Evolutionary conservation across 2,329 filamentous ascomycete species (phyloP).

Genomic region (Dryadomyces sulphureus): DNA sequence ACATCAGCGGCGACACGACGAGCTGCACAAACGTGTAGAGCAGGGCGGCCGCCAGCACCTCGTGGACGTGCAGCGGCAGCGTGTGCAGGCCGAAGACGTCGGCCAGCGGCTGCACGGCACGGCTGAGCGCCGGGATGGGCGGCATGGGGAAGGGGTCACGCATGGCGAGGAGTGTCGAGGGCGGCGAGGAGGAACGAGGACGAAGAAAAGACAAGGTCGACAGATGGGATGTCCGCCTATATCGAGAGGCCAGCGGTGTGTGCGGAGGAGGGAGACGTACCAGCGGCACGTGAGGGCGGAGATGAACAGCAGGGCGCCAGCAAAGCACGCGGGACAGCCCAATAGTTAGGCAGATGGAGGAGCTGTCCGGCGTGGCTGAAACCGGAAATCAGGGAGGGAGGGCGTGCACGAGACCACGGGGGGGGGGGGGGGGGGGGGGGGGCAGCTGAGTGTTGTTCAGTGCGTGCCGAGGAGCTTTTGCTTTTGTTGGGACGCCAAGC

Average conservation of each 20-base stretch:
- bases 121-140: slow-evolving; percentile 40
- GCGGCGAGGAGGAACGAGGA: background rate
- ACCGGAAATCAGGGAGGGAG: background rate
- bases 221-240: no score
- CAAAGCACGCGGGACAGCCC: no score
- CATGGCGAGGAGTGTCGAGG: slow-evolving; percentile 31
- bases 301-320: no score
- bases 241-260: no score
- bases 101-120: slow-evolving; percentile 48
- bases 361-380: background rate
- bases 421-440: no score
- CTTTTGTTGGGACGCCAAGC: background rate
- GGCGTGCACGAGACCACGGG: background rate
- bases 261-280: no score
- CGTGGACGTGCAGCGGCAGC: slow-evolving; percentile 63
- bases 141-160: slow-evolving; percentile 57
- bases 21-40: slow-evolving; percentile 56
- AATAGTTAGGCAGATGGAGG: no score
- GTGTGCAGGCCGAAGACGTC: slow-evolving; percentile 46
- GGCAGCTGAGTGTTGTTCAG: background rate
- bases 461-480: background rate
- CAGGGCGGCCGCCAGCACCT: slow-evolving; percentile 50
- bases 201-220: background rate
- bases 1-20: slow-evolving; percentile 53
- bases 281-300: no score